Base-by-base conservation (phyloP, 108 stramenopile genomes). In the Nitzschia sp. region DNA sequence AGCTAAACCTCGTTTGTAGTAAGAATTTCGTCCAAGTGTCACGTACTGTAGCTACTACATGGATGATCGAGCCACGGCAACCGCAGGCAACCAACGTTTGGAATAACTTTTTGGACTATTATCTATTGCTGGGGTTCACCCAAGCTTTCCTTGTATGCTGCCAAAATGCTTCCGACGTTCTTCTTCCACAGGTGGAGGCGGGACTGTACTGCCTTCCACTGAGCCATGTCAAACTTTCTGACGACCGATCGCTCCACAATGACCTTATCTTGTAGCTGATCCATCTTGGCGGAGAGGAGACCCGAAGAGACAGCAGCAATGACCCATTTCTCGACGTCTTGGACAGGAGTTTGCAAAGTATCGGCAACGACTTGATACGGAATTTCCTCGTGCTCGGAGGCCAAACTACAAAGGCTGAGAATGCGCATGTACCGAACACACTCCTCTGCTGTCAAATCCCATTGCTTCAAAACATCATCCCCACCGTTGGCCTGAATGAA, bases 251-350 rank as follows among this genome's bases (percentile, higher is more conserved):
- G 76, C 66, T 90, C 87, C 22, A 94, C 93, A 69, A 91, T 81
- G 11, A 94, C 86, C 56, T 80, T 85, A 60, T 86, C 57, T 40
- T 78, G 74, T 50, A 94, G 65, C 60, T 94, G 93, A 65, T 94
- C 93, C 90, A 94, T 94, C 72, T 91, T 94, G 63, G 90, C 89
- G 19, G 83, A 78, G 61, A 94, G 72, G 51, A 94, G 73, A 9
- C 90, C 93, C 15, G 80, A 84, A 40, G 82, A 80, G 20, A 94
- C 85, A 19, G 85, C 93, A 38, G 81, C 76, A 71, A 94, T 91
- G 51, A 94, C 90, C 90, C 90, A 91, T 37, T 73, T 81, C 60
- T 94, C 93, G 10, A 94, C 93, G 10, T 83, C 79, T 57, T 73
- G 69, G n/a, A 41, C 26, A n/a, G 57, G 55, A 25, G 89, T 67